Percentiles rank a stretch among this genome's conserved stretches.
phyloP scores from a whole-genome alignment of 2,329 filamentous ascomycete species.

The Verticillium alfalfae region DNA sequence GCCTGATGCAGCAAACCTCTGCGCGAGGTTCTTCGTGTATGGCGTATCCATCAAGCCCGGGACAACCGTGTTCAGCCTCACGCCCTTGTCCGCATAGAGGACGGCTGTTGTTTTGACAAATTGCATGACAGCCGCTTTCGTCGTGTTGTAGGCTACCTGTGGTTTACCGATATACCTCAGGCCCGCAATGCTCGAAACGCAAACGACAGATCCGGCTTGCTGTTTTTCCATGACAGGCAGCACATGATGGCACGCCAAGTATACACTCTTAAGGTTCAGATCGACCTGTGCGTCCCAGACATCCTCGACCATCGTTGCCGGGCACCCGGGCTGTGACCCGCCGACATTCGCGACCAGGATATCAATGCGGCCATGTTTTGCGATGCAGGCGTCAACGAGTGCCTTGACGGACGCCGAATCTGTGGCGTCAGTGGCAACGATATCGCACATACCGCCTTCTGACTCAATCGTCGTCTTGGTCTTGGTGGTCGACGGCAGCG shows the following conservation, averaged over 20 bases:
- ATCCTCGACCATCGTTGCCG: constrained; percentile 40
- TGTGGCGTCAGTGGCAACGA: constrained; percentile 46
- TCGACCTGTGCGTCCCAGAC: constrained; percentile 47
- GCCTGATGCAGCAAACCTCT: constrained; percentile 25
- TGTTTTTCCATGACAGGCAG: constrained; percentile 50
- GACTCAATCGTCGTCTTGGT: constrained; percentile 30
- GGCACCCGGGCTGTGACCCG: constrained; percentile 44
- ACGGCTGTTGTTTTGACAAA: constrained; percentile 44
- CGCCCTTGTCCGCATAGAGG: constrained; percentile 38
- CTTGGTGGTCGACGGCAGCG: constrained; percentile 29
- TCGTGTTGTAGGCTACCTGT: constrained; percentile 48
- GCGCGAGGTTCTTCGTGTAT: constrained; percentile 36
- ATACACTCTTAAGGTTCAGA: constrained; percentile 51
- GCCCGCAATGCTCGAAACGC: constrained; percentile 44
- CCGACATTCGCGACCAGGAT: constrained; percentile 59
- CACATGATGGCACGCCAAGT: constrained; percentile 44
- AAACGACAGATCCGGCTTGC: constrained; percentile 34
- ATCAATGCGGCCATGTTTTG: constrained; percentile 50
- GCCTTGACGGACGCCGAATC: constrained; percentile 42
- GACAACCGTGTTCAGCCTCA: constrained; percentile 49
- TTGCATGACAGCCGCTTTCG: constrained; percentile 45
- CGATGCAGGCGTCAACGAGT: constrained; percentile 45
- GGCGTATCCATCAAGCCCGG: constrained; percentile 54
- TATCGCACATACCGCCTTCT: constrained; percentile 25
- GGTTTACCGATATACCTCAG: constrained; percentile 41